Conservation (phyloP, 108 stramenopile species). For the Tribonema minus region DNA sequence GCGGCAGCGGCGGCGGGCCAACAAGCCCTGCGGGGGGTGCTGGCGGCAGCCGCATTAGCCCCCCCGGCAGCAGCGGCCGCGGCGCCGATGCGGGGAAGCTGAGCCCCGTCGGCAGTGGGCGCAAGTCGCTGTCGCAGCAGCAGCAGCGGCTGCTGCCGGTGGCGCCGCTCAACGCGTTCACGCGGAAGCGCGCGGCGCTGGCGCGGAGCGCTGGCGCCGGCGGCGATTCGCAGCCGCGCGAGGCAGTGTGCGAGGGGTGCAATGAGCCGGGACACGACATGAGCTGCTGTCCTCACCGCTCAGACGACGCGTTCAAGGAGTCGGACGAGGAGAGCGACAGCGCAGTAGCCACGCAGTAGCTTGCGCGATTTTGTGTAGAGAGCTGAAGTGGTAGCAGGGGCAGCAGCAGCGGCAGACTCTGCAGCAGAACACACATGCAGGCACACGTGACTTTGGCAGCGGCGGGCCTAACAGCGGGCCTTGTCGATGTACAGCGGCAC, state of each 20-base stretch:
- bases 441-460: too few species aligned
- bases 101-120: neutral
- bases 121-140: neutral
- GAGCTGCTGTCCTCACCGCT: constrained; percentile 7
- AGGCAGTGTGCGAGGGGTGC: constrained; percentile 5
- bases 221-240: neutral
- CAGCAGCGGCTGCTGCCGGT: neutral
- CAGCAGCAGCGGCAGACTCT: too few species aligned
- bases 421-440: too few species aligned
- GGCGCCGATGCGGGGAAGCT: neutral
- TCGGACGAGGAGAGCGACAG: neutral
- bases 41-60: neutral
- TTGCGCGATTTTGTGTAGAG: too few species aligned
- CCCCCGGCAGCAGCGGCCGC: neutral
- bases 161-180: neutral
- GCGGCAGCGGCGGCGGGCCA: neutral
- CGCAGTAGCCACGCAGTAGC: too few species aligned
- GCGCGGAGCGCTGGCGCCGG: neutral
- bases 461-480: too few species aligned
- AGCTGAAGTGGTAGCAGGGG: too few species aligned
- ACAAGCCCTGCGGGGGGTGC: too few species aligned
- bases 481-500: too few species aligned
- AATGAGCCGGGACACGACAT: constrained; percentile 9
- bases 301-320: neutral
- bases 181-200: neutral